Percentiles rank a stretch among this genome's conserved stretches.
These are phyloP conservation scores for Dothistroma septosporum DNA, from an alignment of 2,329 filamentous ascomycete genomes.

Conservation along the genomic window DNA sequence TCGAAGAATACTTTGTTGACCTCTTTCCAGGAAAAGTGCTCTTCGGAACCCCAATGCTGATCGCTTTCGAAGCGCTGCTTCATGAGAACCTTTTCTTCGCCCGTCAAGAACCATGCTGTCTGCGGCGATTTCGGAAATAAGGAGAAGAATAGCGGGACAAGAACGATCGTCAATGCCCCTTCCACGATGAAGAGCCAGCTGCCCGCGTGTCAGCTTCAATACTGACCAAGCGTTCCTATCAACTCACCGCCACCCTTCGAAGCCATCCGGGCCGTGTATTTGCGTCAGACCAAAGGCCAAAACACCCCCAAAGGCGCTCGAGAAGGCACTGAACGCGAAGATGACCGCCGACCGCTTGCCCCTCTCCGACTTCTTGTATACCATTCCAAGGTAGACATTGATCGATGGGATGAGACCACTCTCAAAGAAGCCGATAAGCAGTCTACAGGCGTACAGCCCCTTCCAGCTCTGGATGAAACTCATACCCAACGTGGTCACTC, in stretches of 20 bases:
- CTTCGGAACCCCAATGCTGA: conserved; percentile 3
- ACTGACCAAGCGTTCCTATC: background rate
- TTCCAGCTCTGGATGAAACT: conserved; percentile 40
- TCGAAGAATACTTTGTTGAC: conserved; percentile 1
- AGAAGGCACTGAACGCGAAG: conserved; percentile 10
- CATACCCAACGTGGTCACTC: conserved; percentile 43
- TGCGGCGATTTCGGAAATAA: conserved; percentile 6
- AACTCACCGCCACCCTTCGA: conserved; percentile 9
- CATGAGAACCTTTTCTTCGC: conserved; percentile 3
- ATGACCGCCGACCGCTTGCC: conserved; percentile 11
- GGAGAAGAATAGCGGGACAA: conserved; percentile 8
- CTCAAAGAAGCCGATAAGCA: conserved; percentile 24
- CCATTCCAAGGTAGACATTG: conserved; percentile 9
- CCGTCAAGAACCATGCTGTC: conserved; percentile 3
- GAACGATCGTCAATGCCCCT: conserved; percentile 4
- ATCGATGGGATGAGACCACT: conserved; percentile 20
- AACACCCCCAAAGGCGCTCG: conserved; percentile 10
- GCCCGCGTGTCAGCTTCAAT: background rate
- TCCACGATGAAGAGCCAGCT: conserved; percentile 10
- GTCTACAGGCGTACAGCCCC: conserved; percentile 40
- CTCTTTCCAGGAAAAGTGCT: conserved; percentile 4
- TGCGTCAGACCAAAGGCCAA: conserved; percentile 8
- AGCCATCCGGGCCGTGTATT: conserved; percentile 6
- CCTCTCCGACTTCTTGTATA: conserved; percentile 9
- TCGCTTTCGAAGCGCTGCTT: conserved; percentile 1